Conservation (phyloP, 2,329 filamentous ascomycete genomes). For the Fonsecaea erecta region DNA sequence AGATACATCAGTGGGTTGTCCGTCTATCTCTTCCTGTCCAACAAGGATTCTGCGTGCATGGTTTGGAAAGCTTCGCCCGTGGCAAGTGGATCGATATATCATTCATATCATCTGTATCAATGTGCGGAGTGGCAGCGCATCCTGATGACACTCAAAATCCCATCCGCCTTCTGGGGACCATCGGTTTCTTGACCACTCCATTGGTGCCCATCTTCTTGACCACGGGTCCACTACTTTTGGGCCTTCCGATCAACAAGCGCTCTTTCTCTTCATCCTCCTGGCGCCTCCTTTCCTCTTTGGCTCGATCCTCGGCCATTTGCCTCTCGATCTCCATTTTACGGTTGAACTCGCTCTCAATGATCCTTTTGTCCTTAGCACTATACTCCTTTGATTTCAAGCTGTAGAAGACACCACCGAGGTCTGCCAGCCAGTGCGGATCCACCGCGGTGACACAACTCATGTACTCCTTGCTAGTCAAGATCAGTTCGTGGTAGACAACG, state of each 20-base stretch:
- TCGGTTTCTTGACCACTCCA: slow-evolving; percentile 39
- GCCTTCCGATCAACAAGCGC: slow-evolving; percentile 29
- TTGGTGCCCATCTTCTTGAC: slow-evolving; percentile 38
- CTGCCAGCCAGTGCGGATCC: slow-evolving; percentile 95
- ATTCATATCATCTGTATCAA: background rate
- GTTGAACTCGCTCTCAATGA: slow-evolving; percentile 92
- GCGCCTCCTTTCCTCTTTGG: slow-evolving; percentile 72
- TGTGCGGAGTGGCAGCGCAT: background rate
- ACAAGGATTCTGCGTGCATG: background rate
- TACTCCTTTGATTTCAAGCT: slow-evolving; percentile 98
- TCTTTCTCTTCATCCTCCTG: slow-evolving; percentile 48
- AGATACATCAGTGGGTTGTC: background rate
- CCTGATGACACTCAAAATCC: slow-evolving; percentile 27
- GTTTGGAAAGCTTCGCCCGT: background rate
- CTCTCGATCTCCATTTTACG: slow-evolving; percentile 89
- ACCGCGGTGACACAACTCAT: slow-evolving; percentile 97
- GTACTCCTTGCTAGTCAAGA: slow-evolving; percentile 91
- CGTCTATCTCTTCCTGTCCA: background rate
- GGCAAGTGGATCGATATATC: background rate
- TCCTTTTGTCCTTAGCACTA: slow-evolving; percentile 79
- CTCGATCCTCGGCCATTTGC: slow-evolving; percentile 86
- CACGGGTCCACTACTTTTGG: slow-evolving; percentile 28
- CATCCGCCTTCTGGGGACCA: slow-evolving; percentile 35
- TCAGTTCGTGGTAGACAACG: slow-evolving; percentile 96
- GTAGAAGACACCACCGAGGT: slow-evolving; percentile 96